Conservation (phyloP, 1,284 basidiomycete genomes). For the Taiwanofungus camphoratus region DNA sequence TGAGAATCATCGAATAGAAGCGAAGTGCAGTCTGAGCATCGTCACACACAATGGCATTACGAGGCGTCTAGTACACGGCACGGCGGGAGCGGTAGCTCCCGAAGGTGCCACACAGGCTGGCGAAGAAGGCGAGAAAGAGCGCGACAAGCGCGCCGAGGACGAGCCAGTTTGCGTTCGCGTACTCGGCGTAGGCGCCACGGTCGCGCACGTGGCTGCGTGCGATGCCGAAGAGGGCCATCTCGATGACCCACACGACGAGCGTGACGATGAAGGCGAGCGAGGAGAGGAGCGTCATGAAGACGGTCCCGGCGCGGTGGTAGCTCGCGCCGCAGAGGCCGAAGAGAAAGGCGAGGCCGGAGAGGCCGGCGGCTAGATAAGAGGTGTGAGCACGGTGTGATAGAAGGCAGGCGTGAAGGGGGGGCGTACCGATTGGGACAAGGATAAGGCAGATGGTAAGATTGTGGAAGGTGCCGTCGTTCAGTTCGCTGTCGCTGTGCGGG, state of each 20-base stretch:
- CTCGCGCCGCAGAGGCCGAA: slow-evolving; percentile 63
- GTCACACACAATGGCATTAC: no score
- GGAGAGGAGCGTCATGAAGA: slow-evolving; percentile 67
- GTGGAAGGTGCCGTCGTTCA: slow-evolving; percentile 52
- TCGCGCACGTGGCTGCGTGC: slow-evolving; percentile 53
- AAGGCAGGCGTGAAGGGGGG: slow-evolving; percentile 8
- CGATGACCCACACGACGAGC: slow-evolving; percentile 67
- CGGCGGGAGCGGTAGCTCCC: slow-evolving; percentile 49
- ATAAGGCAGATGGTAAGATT: slow-evolving; percentile 71
- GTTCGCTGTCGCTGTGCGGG: slow-evolving; percentile 25
- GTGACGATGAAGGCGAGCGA: slow-evolving; percentile 60
- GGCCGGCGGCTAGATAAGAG: slow-evolving; percentile 46
- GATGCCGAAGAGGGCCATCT: slow-evolving; percentile 76
- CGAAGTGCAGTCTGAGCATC: no score
- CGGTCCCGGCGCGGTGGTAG: slow-evolving; percentile 63
- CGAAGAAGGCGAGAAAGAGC: slow-evolving; percentile 60
- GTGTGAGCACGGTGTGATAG: slow-evolving; percentile 55
- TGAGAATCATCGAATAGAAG: no score
- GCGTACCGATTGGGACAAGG: slow-evolving; percentile 68
- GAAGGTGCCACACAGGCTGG: slow-evolving; percentile 60
- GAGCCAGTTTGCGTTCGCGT: slow-evolving; percentile 75
- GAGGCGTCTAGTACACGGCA: slow-evolving; percentile 19
- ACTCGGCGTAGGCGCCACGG: slow-evolving; percentile 47
- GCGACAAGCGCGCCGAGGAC: slow-evolving; percentile 67
- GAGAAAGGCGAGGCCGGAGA: slow-evolving; percentile 66